These are phyloP conservation scores for Bolboschoenoplectus hybrid DNA, from an alignment of 202 grass and related monocot species.

Conservation along the genomic window DNA sequence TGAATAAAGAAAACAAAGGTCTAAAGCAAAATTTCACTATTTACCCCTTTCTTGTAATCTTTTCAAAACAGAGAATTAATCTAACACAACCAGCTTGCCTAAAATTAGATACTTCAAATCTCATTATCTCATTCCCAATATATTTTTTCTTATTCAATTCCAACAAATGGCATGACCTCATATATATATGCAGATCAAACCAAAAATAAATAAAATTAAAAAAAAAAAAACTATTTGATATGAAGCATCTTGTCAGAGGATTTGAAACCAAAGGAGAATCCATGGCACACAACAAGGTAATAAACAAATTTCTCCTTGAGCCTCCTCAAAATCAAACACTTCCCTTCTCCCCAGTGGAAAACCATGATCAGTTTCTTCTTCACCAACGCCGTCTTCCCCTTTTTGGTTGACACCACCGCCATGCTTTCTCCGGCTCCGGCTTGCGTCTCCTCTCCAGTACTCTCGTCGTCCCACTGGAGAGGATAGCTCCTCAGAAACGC, in stretches of 20 bases:
- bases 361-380: constrained; percentile 38
- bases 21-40: neutral
- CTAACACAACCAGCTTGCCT: neutral
- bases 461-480: constrained; percentile 65
- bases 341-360: constrained; percentile 59
- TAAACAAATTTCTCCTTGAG: constrained; percentile 62
- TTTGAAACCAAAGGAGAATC: constrained; percentile 25
- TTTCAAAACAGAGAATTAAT: neutral
- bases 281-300: constrained; percentile 65
- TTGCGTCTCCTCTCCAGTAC: constrained; percentile 17
- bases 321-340: constrained; percentile 55
- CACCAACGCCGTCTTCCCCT: neutral
- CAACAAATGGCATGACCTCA: constrained; percentile 18
- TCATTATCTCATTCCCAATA: neutral
- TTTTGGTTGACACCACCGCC: neutral
- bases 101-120: constrained; percentile 8
- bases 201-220: neutral
- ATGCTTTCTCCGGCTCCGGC: neutral
- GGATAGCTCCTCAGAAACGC: constrained; percentile 82
- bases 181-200: constrained; percentile 11
- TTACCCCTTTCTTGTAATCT: neutral
- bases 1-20: neutral
- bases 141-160: constrained; percentile 1
- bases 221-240: constrained; percentile 20
- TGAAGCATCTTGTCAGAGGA: constrained; percentile 33